Conservation (phyloP, 2,329 filamentous ascomycete species). For the Immersiporthe knoxdaviesiana region DNA sequence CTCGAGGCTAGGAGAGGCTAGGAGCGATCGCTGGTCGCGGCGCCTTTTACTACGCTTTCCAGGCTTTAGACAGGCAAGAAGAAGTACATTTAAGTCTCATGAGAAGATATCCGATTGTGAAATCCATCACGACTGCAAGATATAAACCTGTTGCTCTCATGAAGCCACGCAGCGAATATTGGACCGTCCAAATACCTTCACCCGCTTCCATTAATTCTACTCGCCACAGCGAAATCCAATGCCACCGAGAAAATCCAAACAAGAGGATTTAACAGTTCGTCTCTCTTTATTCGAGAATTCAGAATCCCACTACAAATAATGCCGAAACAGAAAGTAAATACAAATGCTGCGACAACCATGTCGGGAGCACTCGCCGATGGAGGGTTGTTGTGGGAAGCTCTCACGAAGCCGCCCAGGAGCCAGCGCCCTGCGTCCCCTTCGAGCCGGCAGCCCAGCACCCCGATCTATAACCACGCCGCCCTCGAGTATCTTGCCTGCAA, state of each 20-base stretch:
- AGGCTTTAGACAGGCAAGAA: neutral
- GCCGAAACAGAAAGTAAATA: neutral
- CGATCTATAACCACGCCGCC: neutral
- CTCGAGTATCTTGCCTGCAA: slow-evolving; percentile 4
- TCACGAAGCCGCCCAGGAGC: neutral
- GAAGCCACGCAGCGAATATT: too few relatives aligned
- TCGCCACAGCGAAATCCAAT: too few relatives aligned
- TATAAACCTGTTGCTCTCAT: neutral
- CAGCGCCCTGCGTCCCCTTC: neutral
- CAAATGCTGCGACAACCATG: neutral
- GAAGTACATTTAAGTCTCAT: neutral
- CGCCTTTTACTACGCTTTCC: neutral
- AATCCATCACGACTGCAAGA: neutral
- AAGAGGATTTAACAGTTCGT: too few relatives aligned
- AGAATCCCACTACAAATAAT: too few relatives aligned
- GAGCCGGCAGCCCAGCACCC: neutral
- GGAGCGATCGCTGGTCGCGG: neutral
- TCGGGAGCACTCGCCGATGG: neutral
- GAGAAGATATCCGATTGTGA: too few relatives aligned
- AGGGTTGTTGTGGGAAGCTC: neutral
- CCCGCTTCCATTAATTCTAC: too few relatives aligned
- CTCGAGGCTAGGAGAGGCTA: neutral
- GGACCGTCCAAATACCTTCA: too few relatives aligned
- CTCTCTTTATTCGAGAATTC: too few relatives aligned
- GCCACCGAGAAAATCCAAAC: too few relatives aligned